Evolutionary conservation across 129 eudicot species (phyloP), one percentile per base, ranked within the genome.

Genomic region (Apium graveolens): DNA sequence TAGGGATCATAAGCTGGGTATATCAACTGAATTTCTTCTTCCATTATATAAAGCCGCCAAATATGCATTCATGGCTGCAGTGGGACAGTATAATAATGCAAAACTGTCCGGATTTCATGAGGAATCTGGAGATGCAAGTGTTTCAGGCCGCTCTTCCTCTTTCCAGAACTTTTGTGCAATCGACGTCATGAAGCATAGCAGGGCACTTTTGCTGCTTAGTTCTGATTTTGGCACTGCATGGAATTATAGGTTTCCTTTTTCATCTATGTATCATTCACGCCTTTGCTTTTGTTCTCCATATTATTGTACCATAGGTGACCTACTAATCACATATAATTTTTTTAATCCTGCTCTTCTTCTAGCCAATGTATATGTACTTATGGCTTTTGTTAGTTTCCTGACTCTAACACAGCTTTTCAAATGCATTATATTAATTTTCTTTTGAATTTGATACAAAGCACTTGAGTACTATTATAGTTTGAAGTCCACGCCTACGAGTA

Each of bases 161-260:
- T 78, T 86, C 39, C 69, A 81, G 9, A 29, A 77, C 26, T 60
- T 20, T 31, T 11, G 80, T 62, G 98, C 90, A 76, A 72, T 43
- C 12, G 96, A 91, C 41, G 72, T 86, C 55, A 89, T 93, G 93
- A 93, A 88, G 84, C 98, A 91, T 81, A 93, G 98, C 86, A 85
- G 85, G 85, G 87, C 85, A 55, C 92, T 93, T 81, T 70, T 91
- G 90, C 78, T 93, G 86, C 76, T 93, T 76, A 91, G 96, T 82
- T 84, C 85, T 85, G 98, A 93, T 86, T 91, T 88, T 84, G 98
- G 97, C 78, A 91, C 96, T 24, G 96, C 97, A 43, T 93, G 98
- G 98, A 93, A 91, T 87, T 82, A 83, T 83, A 93, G 98, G 98
- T 90, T 35, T 60, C 44, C 57, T 12, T 70, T 72, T 74, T 14